Evolutionary conservation across 2,329 filamentous ascomycete species (phyloP), one percentile per base, ranked within the genome.

Genomic region (Pseudogymnoascus sp.): DNA sequence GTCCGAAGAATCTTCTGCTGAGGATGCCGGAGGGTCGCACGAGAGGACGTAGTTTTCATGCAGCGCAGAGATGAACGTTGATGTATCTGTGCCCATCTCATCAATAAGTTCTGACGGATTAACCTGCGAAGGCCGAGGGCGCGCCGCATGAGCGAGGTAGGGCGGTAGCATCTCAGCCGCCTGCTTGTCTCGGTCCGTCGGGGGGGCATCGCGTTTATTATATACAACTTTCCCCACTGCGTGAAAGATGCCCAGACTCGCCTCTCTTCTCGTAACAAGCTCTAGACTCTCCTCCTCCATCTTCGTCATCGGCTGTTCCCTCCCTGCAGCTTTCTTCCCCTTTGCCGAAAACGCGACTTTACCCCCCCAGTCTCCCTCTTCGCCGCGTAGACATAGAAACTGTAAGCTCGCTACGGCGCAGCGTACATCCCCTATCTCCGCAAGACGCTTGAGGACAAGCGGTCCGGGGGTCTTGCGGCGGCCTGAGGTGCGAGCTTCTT

Each of bases 191-290:
- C 71, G 63, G 47, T 71, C 68, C 47, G 72, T 67, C 10, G 79
- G 74, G 3, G 73, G 71, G 4, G 74, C 73, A 21, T 88, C 82
- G 50, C 94, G 84, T 72, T 97, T 99, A 77, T 99, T 99, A 77
- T 97, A 96, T 0, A 97, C 87, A 2, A 99, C 90, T 71, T 94
- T 97, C 3, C 93, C 94, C 10, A 97, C 89, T 0, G 94, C 92
- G 72, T 99, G 94, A 70, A 99, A 99, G 59, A 99, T 91, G 1
- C 93, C 94, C 2, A 99, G 78, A 65, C 88, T 96, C 13, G 89
- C 87, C 75, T 97, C 94, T 61, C 94, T 84, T 69, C 92, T 90
- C 0, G 89, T 91, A 21, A 97, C 84, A 63, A 94, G 78, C 69
- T 91, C 85, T 8, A 97, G 74, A 4, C 86, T 92, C 65, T 95